Base-by-base conservation (phyloP, 208 protist species). In the Crithidia acanthocephali region DNA sequence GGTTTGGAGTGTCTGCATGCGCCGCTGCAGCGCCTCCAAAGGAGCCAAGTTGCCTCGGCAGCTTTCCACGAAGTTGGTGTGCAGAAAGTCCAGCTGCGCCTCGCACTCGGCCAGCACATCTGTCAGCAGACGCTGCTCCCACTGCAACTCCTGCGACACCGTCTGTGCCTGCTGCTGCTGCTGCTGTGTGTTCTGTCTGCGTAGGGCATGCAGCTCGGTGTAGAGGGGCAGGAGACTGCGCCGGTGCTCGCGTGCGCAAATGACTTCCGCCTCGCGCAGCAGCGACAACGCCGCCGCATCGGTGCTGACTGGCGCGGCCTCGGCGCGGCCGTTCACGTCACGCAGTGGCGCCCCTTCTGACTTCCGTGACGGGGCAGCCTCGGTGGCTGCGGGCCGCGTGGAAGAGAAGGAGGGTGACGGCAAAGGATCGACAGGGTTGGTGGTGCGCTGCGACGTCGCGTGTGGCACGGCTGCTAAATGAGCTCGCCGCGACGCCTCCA, bases 191-290 rank as follows among this genome's bases (percentile, higher is more conserved):
- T 64, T 69, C 37, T 75, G 59, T 22, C 61, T 33, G n/a, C 86
- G 86, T 20, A 91, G 65, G 2, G 68, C 22, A 30, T 84, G 67
- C 23, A 91, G 71, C 52, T 91, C 86, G 45, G 78, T 74, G 66
- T 91, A 91, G 10, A 91, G 65, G 7, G 86, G 78, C 32, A 85
- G 45, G 1, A 91, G 32, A 10, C 70, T 86, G 25, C 62, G 44
- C 22, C 59, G 69, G 23, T 76, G 58, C 63, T 91, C 86, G 22
- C 80, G 80, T 9, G 48, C 67, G 33, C 86, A 76, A 22, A 91
- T 65, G 9, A 83, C 40, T 48, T 74, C 76, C 30, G 76, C 75
- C 60, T 91, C 85, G 2, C 77, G 72, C 15, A 78, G 58, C 5
- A 80, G 63, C 9, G 58, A 33, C 42, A 51, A 72, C 1, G 50